Conservation (phyloP, 495 filamentous ascomycete species). For the Saxispiralis lemnorum region DNA sequence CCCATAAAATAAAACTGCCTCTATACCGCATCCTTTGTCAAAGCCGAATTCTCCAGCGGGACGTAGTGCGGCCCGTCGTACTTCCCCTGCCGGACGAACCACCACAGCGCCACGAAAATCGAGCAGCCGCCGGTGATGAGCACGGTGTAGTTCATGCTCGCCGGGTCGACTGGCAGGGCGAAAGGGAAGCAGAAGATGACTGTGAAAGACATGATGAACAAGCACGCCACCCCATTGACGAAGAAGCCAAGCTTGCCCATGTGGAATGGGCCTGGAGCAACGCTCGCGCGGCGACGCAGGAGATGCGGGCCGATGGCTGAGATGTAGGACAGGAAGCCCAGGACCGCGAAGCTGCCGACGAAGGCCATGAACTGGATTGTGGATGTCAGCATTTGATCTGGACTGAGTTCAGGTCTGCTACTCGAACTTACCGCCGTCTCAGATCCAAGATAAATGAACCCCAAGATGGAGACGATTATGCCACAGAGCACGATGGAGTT, state of each 20-base stretch:
- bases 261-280: constrained; percentile 51
- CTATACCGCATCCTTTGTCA: no score
- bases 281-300: constrained; percentile 42
- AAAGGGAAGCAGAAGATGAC: constrained; percentile 56
- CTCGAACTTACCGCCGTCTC: constrained; percentile 43
- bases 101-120: constrained; percentile 38
- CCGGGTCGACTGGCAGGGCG: constrained; percentile 9
- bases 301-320: constrained; percentile 61
- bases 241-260: constrained; percentile 41
- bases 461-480: constrained; percentile 44
- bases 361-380: constrained; percentile 31
- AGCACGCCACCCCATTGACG: constrained; percentile 40
- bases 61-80: no score
- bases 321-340: constrained; percentile 55
- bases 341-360: constrained; percentile 55
- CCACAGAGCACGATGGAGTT: constrained; percentile 49
- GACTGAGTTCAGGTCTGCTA: no score
- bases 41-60: no score
- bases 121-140: constrained; percentile 24
- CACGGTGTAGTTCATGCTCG: constrained; percentile 25
- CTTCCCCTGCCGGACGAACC: constrained; percentile 29
- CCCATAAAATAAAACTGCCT: no score
- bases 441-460: constrained; percentile 55
- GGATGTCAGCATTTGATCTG: no score
- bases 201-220: constrained; percentile 52